Percentiles rank a stretch among this genome's conserved stretches.
Conservation (phyloP, 2,329 filamentous ascomycete species). For the Clonostachys solani region DNA sequence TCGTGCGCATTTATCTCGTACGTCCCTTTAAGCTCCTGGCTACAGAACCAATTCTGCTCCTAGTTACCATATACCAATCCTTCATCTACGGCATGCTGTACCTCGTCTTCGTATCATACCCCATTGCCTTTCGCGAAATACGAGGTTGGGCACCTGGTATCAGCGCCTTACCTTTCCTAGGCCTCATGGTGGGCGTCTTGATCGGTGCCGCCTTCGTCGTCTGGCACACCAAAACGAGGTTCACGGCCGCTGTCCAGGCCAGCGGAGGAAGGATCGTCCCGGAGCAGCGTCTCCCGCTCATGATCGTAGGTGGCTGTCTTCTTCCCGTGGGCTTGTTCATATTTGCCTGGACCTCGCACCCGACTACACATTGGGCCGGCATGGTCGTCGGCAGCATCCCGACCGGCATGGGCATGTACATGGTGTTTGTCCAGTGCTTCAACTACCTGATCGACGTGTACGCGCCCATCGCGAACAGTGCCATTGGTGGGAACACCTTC, state of each 20-base stretch:
- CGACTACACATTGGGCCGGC: conserved; percentile 48
- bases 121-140: conserved; percentile 49
- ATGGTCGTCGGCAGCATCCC: conserved; percentile 23
- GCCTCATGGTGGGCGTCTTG: conserved; percentile 55
- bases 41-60: conserved; percentile 55
- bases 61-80: conserved; percentile 55
- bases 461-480: conserved; percentile 67
- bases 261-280: conserved; percentile 43
- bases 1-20: conserved; percentile 8
- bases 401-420: conserved; percentile 48
- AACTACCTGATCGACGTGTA: conserved; percentile 63
- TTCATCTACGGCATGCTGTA: conserved; percentile 44
- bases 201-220: conserved; percentile 42
- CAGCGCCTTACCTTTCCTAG: conserved; percentile 52
- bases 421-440: conserved; percentile 55
- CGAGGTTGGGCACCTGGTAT: conserved; percentile 47
- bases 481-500: conserved; percentile 63
- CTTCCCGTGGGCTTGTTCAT: conserved; percentile 54
- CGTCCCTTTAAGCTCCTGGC: no score
- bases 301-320: conserved; percentile 47
- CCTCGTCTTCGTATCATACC: conserved; percentile 41
- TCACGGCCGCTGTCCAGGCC: conserved; percentile 21
- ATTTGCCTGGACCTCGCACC: conserved; percentile 55
- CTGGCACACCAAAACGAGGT: conserved; percentile 42
- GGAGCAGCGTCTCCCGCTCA: conserved; percentile 51